Conservation (phyloP, 2,329 filamentous ascomycete species). For the Monosporascus sp. region DNA sequence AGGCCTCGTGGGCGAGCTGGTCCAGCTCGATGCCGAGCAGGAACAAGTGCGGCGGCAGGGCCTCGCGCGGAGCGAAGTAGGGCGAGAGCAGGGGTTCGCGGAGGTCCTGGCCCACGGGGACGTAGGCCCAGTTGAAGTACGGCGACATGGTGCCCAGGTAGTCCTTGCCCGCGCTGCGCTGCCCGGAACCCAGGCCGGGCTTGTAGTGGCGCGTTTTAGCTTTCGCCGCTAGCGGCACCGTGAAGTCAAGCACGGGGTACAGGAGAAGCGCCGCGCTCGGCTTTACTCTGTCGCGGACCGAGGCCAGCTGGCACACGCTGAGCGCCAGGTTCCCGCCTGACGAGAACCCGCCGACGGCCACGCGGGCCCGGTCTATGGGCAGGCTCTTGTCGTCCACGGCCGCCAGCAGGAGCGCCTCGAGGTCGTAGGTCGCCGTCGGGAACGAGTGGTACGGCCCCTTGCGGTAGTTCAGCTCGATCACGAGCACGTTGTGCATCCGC, state of each 20-base stretch:
- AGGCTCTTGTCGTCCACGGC: constrained; percentile 33
- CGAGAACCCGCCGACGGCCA: constrained; percentile 38
- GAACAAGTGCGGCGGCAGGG: constrained; percentile 37
- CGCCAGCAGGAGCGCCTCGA: constrained; percentile 32
- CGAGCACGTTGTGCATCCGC: constrained; percentile 32
- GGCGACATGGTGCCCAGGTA: constrained; percentile 19
- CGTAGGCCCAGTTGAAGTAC: constrained; percentile 37
- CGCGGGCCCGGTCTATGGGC: constrained; percentile 32
- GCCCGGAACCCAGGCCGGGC: constrained; percentile 18
- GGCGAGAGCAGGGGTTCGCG: constrained; percentile 37
- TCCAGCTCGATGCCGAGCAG: constrained; percentile 40
- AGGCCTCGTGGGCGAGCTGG: constrained; percentile 37
- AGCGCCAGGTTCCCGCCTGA: constrained; percentile 39
- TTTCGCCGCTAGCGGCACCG: constrained; percentile 24
- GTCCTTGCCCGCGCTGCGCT: constrained; percentile 21
- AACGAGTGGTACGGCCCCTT: constrained; percentile 35
- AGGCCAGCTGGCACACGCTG: constrained; percentile 30
- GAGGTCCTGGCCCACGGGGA: constrained; percentile 26
- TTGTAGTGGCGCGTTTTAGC: constrained; percentile 30
- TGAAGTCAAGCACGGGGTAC: constrained; percentile 38
- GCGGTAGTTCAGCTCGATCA: constrained; percentile 38
- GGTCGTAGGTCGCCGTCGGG: constrained; percentile 33
- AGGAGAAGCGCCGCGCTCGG: constrained; percentile 25
- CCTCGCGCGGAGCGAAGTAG: constrained; percentile 21
- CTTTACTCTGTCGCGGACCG: constrained; percentile 27